phyloP scores from a whole-genome alignment of 148 eudicot species.

The Linanthus parryae region DNA sequence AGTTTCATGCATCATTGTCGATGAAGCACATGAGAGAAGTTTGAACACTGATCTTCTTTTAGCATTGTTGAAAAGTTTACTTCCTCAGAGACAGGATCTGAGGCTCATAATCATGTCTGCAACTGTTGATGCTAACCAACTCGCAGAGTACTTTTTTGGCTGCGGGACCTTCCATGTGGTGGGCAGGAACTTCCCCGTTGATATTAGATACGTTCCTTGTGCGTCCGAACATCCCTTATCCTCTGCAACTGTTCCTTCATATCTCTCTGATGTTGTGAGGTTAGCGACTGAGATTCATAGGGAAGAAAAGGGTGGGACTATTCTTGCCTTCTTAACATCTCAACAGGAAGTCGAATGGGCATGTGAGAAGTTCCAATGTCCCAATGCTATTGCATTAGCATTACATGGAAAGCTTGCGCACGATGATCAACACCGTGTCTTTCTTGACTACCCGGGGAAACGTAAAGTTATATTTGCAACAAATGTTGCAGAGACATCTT shows the following conservation, averaged over 20 bases:
- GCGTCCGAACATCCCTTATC: constrained; percentile 24
- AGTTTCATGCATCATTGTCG: constrained; percentile 78
- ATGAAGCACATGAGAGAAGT: constrained; percentile 98
- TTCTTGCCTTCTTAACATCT: constrained; percentile 93
- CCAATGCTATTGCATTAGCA: constrained; percentile 46
- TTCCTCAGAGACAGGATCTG: constrained; percentile 53
- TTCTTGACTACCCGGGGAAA: constrained; percentile 49
- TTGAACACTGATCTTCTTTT: constrained; percentile 88
- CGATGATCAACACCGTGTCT: constrained; percentile 72
- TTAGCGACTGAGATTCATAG: constrained; percentile 62
- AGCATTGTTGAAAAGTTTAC: constrained; percentile 64
- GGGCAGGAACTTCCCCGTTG: constrained; percentile 87
- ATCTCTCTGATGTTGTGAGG: constrained; percentile 47
- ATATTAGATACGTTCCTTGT: constrained; percentile 61
- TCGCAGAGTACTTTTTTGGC: constrained; percentile 69
- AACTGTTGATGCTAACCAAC: constrained; percentile 78
- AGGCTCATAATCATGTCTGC: constrained; percentile 98
- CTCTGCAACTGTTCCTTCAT: constrained; percentile 43
- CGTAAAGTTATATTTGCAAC: constrained; percentile 90
- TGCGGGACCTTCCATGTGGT: constrained; percentile 56
- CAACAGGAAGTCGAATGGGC: constrained; percentile 94
- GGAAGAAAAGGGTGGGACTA: constrained; percentile 64
- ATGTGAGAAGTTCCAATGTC: constrained; percentile 49
- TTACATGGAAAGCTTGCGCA: constrained; percentile 83
- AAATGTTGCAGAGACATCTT: constrained; percentile 94